Conservation (phyloP, 2,329 filamentous ascomycete genomes). For the Cladosporium sp. region DNA sequence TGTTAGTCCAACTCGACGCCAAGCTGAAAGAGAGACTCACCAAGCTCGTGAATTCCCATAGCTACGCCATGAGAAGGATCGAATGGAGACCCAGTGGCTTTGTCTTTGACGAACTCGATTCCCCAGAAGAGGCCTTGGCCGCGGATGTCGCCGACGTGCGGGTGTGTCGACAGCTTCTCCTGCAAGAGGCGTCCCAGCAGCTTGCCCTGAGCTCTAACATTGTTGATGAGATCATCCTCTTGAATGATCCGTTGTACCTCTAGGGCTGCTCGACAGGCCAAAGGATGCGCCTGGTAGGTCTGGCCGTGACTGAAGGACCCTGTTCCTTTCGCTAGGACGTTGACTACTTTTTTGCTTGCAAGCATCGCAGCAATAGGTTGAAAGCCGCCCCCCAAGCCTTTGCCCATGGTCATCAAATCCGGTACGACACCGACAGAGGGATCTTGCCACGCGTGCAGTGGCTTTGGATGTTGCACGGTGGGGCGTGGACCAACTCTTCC, state of each 20-base stretch:
- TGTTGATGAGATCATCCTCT: slow-evolving; percentile 54
- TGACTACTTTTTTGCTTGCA: slow-evolving; percentile 47
- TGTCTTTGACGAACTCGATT: slow-evolving; percentile 56
- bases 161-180: slow-evolving; percentile 39
- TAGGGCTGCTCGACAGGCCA: slow-evolving; percentile 57
- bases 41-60: slow-evolving; percentile 48
- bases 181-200: slow-evolving; percentile 44
- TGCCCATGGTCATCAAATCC: slow-evolving; percentile 63
- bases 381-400: slow-evolving; percentile 62
- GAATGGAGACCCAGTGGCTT: slow-evolving; percentile 51
- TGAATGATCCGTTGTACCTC: slow-evolving; percentile 58
- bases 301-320: slow-evolving; percentile 55
- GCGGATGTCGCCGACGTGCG: slow-evolving; percentile 56
- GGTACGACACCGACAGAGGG: slow-evolving; percentile 49
- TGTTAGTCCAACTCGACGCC: not conserved
- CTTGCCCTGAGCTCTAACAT: slow-evolving; percentile 52
- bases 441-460: slow-evolving; percentile 58
- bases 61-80: slow-evolving; percentile 42
- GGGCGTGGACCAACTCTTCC: slow-evolving; percentile 50
- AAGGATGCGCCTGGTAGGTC: slow-evolving; percentile 59
- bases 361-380: slow-evolving; percentile 58
- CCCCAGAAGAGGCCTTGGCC: slow-evolving; percentile 57
- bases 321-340: slow-evolving; percentile 41
- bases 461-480: slow-evolving; percentile 23
- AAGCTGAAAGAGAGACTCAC: slow-evolving; percentile 26